Evolutionary conservation across 2,329 filamentous ascomycete genomes (phyloP), one percentile per base, ranked within the genome.

Genomic region (Trichoderma sp.): DNA sequence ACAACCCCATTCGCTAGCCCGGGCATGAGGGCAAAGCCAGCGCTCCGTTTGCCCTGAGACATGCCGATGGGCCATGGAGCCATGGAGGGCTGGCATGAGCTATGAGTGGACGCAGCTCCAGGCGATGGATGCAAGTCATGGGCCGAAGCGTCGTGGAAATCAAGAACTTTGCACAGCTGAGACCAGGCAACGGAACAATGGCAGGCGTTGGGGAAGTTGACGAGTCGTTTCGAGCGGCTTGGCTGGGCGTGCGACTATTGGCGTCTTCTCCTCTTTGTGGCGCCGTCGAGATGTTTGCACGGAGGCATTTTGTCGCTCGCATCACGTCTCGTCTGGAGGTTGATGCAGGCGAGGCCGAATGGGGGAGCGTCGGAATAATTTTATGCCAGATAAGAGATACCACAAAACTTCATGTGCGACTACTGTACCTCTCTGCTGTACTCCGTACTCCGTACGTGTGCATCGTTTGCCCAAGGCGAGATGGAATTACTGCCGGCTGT

Each of bases 31-130:
- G 54, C 54, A 50, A 52, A 29, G 12, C 54, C 50, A 67, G 54
- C 64, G 61, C 42, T 48, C 27, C 37, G 34, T 34, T 59, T 66
- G 50, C 56, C 60, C 39, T 67, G 63, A 68, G 63, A 68, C 67
- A 68, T 52, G 52, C 50, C 63, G 34, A 66, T 29, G 50, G n/a
- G n/a, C n/a, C n/a, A n/a, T n/a, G n/a, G n/a, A n/a, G 27, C 25
- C 54, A 50, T 50, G 67, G 45, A 67, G 67, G 67, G 61, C 64
- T 65, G 61, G 34, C 29, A n/a, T 25, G 63, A 35, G 8, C 32
- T 19, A 54, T 60, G 53, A 66, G 50, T 67, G 67, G 53, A 66
- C 22, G 34, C 27, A 37, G 37, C 42, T 27, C 10, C 32, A 50
- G 54, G 8, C 63, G 61, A 68, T 39, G 59, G 58, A 50, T 63